Percentiles rank a stretch among this genome's conserved stretches.
Evolutionary conservation across 306 rosid species (phyloP).

Genomic region (Lagenaria siceraria): DNA sequence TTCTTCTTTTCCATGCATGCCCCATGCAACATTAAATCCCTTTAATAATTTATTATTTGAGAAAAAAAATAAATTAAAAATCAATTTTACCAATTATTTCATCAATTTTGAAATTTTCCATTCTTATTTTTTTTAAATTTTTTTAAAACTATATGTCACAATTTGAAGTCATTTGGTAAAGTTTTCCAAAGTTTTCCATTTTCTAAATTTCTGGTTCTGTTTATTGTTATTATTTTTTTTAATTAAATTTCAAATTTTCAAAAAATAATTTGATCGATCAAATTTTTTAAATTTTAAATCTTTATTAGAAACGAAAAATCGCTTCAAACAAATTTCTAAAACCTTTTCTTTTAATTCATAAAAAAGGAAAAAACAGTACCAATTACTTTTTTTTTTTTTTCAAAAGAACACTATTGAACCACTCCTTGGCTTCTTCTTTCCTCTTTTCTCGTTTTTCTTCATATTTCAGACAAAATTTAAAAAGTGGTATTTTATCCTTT

Average conservation of each 20-base stretch:
- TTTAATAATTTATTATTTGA: too few relatives aligned
- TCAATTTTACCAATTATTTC: too few relatives aligned
- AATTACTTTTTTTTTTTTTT: background rate
- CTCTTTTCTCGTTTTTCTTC: background rate
- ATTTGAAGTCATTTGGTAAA: too few relatives aligned
- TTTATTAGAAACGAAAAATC: background rate
- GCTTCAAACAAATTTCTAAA: background rate
- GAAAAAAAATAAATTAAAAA: too few relatives aligned
- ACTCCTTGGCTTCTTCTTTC: background rate
- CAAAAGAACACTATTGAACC: background rate
- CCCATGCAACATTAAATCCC: too few relatives aligned
- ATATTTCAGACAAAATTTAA: background rate
- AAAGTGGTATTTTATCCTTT: background rate
- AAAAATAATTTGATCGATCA: too few relatives aligned
- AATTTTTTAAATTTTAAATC: background rate
- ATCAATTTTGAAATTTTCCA: too few relatives aligned
- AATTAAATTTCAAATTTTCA: background rate
- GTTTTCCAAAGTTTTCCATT: too few relatives aligned
- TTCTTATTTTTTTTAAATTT: too few relatives aligned
- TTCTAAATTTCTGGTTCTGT: too few relatives aligned
- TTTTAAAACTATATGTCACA: too few relatives aligned
- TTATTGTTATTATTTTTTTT: background rate
- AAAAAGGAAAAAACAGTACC: background rate
- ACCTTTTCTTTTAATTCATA: background rate
- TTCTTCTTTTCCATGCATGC: background rate